Percentiles rank a stretch among this genome's conserved stretches.
Conservation (phyloP, 2,329 filamentous ascomycete species). For the Ceratocystis cacaofunesta region DNA sequence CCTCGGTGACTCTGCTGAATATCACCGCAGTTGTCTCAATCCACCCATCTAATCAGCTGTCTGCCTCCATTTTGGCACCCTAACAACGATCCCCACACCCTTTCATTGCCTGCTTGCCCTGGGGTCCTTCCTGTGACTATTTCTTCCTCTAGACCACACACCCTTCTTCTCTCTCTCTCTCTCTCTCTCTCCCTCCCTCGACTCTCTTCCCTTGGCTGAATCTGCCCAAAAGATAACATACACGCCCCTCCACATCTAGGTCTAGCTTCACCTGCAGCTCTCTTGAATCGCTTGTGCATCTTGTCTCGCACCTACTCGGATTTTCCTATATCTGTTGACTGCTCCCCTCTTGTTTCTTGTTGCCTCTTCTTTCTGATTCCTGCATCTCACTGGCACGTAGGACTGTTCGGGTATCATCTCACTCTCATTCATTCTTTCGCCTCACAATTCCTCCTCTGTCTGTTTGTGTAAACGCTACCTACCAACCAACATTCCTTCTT, state of each 20-base stretch:
- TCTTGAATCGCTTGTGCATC: constrained; percentile 1
- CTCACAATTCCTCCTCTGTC: constrained; percentile 8
- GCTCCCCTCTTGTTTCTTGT: constrained; percentile 5
- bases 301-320: neutral
- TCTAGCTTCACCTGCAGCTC: neutral
- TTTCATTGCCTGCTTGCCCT: neutral
- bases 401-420: constrained; percentile 8
- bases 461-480: neutral
- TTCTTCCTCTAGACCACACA: neutral
- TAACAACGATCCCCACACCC: neutral
- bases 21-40: neutral
- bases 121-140: neutral
- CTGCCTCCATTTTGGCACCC: neutral
- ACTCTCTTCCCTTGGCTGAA: neutral
- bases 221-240: neutral
- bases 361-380: constrained; percentile 7
- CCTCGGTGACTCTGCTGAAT: constrained; percentile 5
- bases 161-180: neutral
- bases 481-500: constrained; percentile 8
- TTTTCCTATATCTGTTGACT: constrained; percentile 11
- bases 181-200: neutral
- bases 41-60: neutral
- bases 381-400: constrained; percentile 11
- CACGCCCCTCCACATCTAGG: neutral
- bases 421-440: constrained; percentile 11